Evolutionary conservation across 305 asterid species (phyloP).

Genomic region (Solanum hybrid): DNA sequence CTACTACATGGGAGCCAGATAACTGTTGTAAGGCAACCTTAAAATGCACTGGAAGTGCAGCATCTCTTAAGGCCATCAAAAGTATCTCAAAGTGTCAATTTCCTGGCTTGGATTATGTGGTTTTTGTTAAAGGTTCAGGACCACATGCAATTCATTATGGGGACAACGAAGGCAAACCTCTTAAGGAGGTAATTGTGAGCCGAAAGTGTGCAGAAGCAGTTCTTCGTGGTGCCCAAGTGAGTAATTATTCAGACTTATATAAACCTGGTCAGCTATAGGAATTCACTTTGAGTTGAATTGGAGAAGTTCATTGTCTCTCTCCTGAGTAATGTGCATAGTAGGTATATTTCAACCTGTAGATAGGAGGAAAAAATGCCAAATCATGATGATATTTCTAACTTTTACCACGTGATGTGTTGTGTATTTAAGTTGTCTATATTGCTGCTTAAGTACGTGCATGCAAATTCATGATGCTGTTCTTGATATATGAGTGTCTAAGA

Average conservation of each 20-base stretch:
- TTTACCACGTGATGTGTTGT: neutral
- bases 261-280: neutral
- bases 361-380: neutral
- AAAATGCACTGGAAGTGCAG: conserved; percentile 10
- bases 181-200: conserved; percentile 90
- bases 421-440: neutral
- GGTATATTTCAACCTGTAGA: neutral
- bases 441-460: neutral
- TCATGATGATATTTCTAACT: neutral
- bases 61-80: conserved; percentile 3
- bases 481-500: neutral
- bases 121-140: conserved; percentile 79
- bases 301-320: neutral
- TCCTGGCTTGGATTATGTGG: conserved; percentile 60
- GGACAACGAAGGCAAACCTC: conserved; percentile 41
- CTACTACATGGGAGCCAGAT: conserved; percentile 14
- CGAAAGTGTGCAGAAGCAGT: conserved; percentile 99
- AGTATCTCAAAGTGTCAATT: conserved; percentile 55
- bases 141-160: conserved; percentile 74
- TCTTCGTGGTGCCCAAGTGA: conserved; percentile 97
- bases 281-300: neutral
- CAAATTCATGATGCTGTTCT: neutral
- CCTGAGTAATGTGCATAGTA: neutral
- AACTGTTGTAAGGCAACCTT: conserved; percentile 15
- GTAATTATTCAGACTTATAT: conserved; percentile 9